Base-by-base conservation (phyloP, 148 eudicot species). In the Arctostaphylos glauca region DNA sequence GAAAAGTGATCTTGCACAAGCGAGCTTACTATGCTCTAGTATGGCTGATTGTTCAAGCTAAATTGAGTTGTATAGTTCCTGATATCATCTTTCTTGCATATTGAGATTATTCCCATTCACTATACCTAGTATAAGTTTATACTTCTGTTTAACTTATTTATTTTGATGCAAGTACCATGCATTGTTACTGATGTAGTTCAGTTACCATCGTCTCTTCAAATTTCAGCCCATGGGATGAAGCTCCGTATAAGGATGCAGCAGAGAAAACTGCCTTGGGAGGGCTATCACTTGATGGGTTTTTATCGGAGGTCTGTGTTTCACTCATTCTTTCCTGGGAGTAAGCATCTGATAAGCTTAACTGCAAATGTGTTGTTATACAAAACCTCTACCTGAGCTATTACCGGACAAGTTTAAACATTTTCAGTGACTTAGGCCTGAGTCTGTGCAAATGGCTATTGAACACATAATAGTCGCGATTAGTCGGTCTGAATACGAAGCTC, bases 211-310 rank as follows among this genome's bases (percentile, higher is more conserved):
- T 71, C 52, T 82, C 73, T 31, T 70, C 81, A 71, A 41, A 78
- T 41, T 48, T 87, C 81, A 94, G 98, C 85, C 99, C 99, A 80
- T 96, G 98, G 97, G 91, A 72, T 86, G 93, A 91, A 84, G 89
- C 92, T 84, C 98, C 97, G 75, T 96, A 92, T 81, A 85, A 77
- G 74, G 94, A 90, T 86, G 95, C 99, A 62, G 95, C 94, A 31
- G 93, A 91, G 80, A 90, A 87, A 78, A 90, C 89, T 86, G 93
- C 92, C 74, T 83, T 93, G 85, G 98, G 97, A 46, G 92, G 97
- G 59, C 76, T 94, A 18, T 76, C 97, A 43, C 76, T 93, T 68
- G 94, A 94, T 82, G 98, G 97, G 6, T 96, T 96, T 87, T 86
- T 96, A 54, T 93, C 98, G 4, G 77, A 87, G 99, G 99, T 96